phyloP scores from a whole-genome alignment of 768 basidiomycete genomes.

The Lactarius hatsudake region DNA sequence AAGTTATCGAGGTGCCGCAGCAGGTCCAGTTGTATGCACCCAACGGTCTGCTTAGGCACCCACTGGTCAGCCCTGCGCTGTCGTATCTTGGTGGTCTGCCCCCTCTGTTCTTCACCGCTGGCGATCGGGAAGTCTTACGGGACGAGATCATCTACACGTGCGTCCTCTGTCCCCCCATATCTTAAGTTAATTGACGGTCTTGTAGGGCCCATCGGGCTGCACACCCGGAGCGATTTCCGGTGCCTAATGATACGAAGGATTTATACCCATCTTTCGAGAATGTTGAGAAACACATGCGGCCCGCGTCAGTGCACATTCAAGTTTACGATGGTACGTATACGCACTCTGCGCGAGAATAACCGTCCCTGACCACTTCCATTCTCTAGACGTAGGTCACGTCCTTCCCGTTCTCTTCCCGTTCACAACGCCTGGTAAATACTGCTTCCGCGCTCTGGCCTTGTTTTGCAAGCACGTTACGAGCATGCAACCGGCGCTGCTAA shows the following conservation, averaged over 20 bases:
- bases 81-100: slow-evolving; percentile 89
- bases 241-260: slow-evolving; percentile 42
- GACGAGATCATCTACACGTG: slow-evolving; percentile 90
- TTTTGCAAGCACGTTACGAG: slow-evolving; percentile 69
- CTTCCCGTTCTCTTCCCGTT: slow-evolving; percentile 73
- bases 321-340: slow-evolving; percentile 78
- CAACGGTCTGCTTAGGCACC: slow-evolving; percentile 74
- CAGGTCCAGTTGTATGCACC: slow-evolving; percentile 87
- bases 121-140: slow-evolving; percentile 87
- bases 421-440: slow-evolving; percentile 75
- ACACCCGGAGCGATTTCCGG: slow-evolving; percentile 65
- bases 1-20: slow-evolving; percentile 50
- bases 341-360: slow-evolving; percentile 15
- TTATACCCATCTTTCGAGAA: slow-evolving; percentile 57
- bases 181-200: not conserved
- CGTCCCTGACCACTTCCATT: not conserved
- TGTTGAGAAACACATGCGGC: slow-evolving; percentile 50
- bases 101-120: slow-evolving; percentile 78
- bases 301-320: slow-evolving; percentile 87
- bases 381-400: slow-evolving; percentile 65
- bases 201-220: slow-evolving; percentile 88
- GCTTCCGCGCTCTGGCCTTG: slow-evolving; percentile 71
- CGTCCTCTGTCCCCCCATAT: slow-evolving; percentile 32
- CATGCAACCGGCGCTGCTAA: slow-evolving; percentile 30
- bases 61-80: slow-evolving; percentile 77